phyloP scores from a whole-genome alignment of 106 monocot species.

The Dactylorhiza incarnata region DNA sequence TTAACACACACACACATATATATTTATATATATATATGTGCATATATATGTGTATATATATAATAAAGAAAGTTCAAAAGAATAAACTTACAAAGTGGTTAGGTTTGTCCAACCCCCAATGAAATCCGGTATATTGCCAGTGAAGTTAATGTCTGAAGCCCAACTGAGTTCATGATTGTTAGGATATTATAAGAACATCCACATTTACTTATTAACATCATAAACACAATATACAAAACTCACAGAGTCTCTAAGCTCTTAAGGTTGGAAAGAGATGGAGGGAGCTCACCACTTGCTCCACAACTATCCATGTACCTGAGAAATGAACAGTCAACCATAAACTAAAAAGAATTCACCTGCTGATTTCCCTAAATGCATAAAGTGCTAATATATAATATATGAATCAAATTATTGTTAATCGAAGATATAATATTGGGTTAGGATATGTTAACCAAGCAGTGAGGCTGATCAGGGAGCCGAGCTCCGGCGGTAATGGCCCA shows the following conservation, averaged over 20 bases:
- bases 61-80: background rate
- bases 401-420: background rate
- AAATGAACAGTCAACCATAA: background rate
- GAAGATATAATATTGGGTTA: background rate
- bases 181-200: background rate
- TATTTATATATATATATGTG: too few relatives aligned
- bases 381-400: background rate
- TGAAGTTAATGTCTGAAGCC: constrained; percentile 61
- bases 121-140: constrained; percentile 72
- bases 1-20: background rate
- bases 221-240: constrained; percentile 7
- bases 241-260: constrained; percentile 36
- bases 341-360: background rate
- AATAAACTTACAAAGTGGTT: constrained; percentile 41
- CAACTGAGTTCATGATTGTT: constrained; percentile 29
- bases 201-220: background rate
- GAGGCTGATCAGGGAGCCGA: constrained; percentile 18
- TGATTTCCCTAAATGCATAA: background rate
- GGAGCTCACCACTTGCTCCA: constrained; percentile 53
- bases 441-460: constrained; percentile 17
- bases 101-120: constrained; percentile 48
- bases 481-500: constrained; percentile 22
- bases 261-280: constrained; percentile 45
- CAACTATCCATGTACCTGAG: constrained; percentile 48
- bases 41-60: too few relatives aligned